Evolutionary conservation across 2,329 filamentous ascomycete genomes (phyloP).

Genomic region (Mycogone perniciosa): DNA sequence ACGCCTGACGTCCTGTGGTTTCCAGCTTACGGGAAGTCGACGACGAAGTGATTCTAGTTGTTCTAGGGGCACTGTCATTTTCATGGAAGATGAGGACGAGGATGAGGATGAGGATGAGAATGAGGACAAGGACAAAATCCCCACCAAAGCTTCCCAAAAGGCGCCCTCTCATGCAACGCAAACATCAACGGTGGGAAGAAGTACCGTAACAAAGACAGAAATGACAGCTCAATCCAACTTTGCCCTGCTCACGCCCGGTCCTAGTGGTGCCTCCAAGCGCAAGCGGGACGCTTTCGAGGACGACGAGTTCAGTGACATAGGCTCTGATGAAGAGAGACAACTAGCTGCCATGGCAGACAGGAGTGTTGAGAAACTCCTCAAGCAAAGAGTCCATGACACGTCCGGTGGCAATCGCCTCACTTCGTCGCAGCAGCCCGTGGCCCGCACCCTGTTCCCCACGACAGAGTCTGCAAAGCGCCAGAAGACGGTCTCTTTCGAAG

Average conservation of each 20-base stretch:
- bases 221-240: background rate
- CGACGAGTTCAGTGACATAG: constrained; percentile 28
- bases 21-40: constrained; percentile 20
- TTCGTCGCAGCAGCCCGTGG: constrained; percentile 29
- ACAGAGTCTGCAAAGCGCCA: constrained; percentile 23
- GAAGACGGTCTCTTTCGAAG: constrained; percentile 29
- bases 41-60: constrained; percentile 11
- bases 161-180: no score
- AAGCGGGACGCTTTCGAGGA: constrained; percentile 23
- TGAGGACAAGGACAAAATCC: background rate
- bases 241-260: constrained; percentile 5
- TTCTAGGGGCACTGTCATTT: background rate
- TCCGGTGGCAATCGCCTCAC: constrained; percentile 18
- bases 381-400: constrained; percentile 19
- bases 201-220: background rate
- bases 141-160: no score
- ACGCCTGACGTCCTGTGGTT: constrained; percentile 24
- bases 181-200: background rate
- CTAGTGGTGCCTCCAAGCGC: constrained; percentile 21
- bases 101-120: background rate
- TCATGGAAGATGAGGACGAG: background rate
- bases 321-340: constrained; percentile 34
- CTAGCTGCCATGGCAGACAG: constrained; percentile 31
- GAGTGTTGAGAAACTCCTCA: constrained; percentile 23
- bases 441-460: constrained; percentile 31